Percentiles rank a stretch among this genome's conserved stretches.
Evolutionary conservation across 1,284 basidiomycete genomes (phyloP).

Genomic region (Gymnopus androsaceus): DNA sequence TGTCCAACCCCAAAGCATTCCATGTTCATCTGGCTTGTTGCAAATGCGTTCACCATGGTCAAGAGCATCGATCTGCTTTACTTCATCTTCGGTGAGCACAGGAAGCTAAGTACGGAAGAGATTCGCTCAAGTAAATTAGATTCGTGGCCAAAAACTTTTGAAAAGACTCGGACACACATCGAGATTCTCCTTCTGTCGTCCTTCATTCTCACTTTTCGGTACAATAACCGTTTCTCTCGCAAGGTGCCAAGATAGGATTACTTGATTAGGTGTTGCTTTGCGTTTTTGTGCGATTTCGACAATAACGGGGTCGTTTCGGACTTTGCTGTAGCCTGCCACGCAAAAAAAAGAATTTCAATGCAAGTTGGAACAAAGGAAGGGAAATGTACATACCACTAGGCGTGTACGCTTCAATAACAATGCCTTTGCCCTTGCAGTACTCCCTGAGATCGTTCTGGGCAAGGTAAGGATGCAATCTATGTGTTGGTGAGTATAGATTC

Average conservation of each 20-base stretch:
- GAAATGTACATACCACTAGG: slow-evolving; percentile 21
- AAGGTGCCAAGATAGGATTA: slow-evolving; percentile 49
- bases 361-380: background rate
- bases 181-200: slow-evolving; percentile 46
- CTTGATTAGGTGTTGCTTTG: slow-evolving; percentile 39
- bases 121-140: too few species aligned
- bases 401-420: slow-evolving; percentile 25
- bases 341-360: background rate
- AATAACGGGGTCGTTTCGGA: slow-evolving; percentile 43
- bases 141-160: too few species aligned
- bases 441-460: slow-evolving; percentile 24
- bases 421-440: slow-evolving; percentile 25
- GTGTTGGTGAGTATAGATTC: background rate
- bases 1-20: slow-evolving; percentile 35
- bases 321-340: slow-evolving; percentile 42
- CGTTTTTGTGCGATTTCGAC: slow-evolving; percentile 43
- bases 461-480: slow-evolving; percentile 26
- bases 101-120: slow-evolving; percentile 30
- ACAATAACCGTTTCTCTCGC: slow-evolving; percentile 40
- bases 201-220: slow-evolving; percentile 42
- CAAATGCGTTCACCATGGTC: slow-evolving; percentile 36
- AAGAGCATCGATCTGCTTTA: slow-evolving; percentile 33
- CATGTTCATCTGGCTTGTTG: slow-evolving; percentile 33
- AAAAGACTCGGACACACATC: slow-evolving; percentile 26
- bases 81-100: slow-evolving; percentile 32